A percentile compares a stretch with the other conserved stretches of the same genome.
These are phyloP conservation scores for Akebia trifoliata DNA, from an alignment of 164 flowering plant genomes.

Conservation along the genomic window DNA sequence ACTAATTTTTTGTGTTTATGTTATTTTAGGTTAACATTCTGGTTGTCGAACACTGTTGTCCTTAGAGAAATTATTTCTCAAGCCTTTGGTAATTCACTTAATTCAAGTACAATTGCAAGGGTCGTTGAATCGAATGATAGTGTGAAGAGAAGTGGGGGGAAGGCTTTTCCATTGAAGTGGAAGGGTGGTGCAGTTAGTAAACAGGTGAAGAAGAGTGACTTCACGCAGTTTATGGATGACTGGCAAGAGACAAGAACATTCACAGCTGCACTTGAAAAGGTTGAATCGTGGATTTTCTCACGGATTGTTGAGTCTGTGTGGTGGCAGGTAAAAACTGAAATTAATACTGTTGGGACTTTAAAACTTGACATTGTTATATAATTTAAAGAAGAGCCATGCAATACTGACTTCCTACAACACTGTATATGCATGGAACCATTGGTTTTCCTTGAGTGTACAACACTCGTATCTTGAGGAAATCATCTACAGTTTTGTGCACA, in stretches of 20 bases:
- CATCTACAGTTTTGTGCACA: too few relatives aligned
- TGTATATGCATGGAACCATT: too few relatives aligned
- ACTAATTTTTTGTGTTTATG: constrained; percentile 10
- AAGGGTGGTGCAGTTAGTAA: constrained; percentile 38
- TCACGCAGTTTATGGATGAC: constrained; percentile 52
- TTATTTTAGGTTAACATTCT: constrained; percentile 73
- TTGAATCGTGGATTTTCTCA: constrained; percentile 94
- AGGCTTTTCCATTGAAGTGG: constrained; percentile 39
- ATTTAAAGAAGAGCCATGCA: too few relatives aligned
- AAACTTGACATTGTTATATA: too few relatives aligned
- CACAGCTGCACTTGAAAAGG: constrained; percentile 71
- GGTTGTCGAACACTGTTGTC: constrained; percentile 89
- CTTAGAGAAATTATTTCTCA: constrained; percentile 79
- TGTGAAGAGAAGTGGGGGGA: constrained; percentile 35
- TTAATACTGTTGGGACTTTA: background rate
- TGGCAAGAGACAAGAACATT: constrained; percentile 94
- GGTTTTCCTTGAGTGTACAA: too few relatives aligned
- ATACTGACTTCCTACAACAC: too few relatives aligned
- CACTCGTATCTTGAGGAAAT: too few relatives aligned
- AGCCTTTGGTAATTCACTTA: constrained; percentile 68
- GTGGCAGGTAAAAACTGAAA: constrained; percentile 83
- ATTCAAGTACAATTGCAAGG: constrained; percentile 33
- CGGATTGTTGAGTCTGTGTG: constrained; percentile 94
- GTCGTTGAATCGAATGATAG: constrained; percentile 41
- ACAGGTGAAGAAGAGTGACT: constrained; percentile 39